Evolutionary conservation across 352 stramenopile genomes (phyloP).

Genomic region (Phytophthora pisi): DNA sequence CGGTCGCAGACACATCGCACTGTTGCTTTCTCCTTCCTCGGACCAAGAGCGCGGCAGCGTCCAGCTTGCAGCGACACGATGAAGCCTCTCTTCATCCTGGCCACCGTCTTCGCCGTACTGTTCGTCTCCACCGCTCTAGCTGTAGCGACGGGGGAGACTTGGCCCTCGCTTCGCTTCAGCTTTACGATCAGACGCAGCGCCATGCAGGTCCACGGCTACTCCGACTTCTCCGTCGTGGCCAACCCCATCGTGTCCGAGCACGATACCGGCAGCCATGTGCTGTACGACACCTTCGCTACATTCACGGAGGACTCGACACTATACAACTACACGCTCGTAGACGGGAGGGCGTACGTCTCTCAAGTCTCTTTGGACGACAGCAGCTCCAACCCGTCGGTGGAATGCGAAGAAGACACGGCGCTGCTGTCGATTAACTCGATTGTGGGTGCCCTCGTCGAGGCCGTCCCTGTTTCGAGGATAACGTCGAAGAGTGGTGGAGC

Average conservation of each 20-base stretch:
- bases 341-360: conserved; percentile 31
- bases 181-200: conserved; percentile 39
- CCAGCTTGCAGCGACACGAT: not conserved
- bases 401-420: conserved; percentile 18
- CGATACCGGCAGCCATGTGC: conserved; percentile 12
- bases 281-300: conserved; percentile 35
- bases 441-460: conserved; percentile 24
- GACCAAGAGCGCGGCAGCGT: not conserved
- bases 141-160: not conserved
- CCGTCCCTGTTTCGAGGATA: conserved; percentile 16
- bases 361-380: conserved; percentile 3
- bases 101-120: not conserved
- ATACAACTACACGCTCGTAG: conserved; percentile 35
- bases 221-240: conserved; percentile 38
- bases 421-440: conserved; percentile 35
- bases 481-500: conserved; percentile 3
- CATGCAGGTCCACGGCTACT: conserved; percentile 37
- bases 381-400: not conserved
- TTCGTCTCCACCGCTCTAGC: not conserved
- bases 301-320: conserved; percentile 25
- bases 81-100: conserved; percentile 1
- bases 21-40: conserved; percentile 11
- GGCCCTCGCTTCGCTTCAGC: conserved; percentile 35
- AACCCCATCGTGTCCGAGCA: conserved; percentile 21
- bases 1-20: conserved; percentile 2